Evolutionary conservation across 257 asterid species (phyloP).

Genomic region (Nicotiana benthamiana): DNA sequence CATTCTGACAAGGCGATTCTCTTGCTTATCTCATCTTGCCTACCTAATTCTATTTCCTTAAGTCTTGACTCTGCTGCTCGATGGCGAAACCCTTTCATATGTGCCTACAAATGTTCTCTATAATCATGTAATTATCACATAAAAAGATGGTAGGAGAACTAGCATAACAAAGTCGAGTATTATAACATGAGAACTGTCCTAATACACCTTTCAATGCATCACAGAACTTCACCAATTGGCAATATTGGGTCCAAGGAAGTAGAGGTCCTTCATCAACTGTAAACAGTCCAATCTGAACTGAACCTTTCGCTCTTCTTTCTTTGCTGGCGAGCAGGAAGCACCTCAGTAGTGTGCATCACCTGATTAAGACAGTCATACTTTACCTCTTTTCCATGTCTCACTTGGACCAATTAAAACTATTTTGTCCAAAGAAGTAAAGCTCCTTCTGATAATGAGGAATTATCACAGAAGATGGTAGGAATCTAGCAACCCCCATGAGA

Average conservation of each 20-base stretch:
- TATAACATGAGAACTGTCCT: neutral
- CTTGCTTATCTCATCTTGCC: constrained; percentile 39
- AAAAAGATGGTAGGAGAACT: neutral
- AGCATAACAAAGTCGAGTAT: neutral
- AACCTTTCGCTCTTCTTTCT: neutral
- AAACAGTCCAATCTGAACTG: neutral
- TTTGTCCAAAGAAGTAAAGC: neutral
- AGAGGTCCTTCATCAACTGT: neutral
- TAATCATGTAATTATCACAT: neutral
- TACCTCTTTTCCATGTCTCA: neutral
- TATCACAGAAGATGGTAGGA: neutral
- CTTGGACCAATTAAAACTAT: neutral
- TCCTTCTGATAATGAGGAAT: neutral
- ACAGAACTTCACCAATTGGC: neutral
- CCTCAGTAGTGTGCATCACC: neutral
- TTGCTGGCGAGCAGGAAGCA: constrained; percentile 1
- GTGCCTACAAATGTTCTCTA: constrained; percentile 30
- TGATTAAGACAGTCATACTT: neutral
- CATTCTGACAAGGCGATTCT: constrained; percentile 38
- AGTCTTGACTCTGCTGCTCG: constrained; percentile 37
- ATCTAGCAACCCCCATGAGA: neutral
- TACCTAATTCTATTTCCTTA: constrained; percentile 34
- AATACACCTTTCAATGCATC: neutral
- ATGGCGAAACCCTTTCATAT: constrained; percentile 54
- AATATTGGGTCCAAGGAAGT: neutral